Percentiles rank a stretch among this genome's conserved stretches.
Conservation (phyloP, 2,329 filamentous ascomycete genomes). For the Cephalotrichum gorgonifer region DNA sequence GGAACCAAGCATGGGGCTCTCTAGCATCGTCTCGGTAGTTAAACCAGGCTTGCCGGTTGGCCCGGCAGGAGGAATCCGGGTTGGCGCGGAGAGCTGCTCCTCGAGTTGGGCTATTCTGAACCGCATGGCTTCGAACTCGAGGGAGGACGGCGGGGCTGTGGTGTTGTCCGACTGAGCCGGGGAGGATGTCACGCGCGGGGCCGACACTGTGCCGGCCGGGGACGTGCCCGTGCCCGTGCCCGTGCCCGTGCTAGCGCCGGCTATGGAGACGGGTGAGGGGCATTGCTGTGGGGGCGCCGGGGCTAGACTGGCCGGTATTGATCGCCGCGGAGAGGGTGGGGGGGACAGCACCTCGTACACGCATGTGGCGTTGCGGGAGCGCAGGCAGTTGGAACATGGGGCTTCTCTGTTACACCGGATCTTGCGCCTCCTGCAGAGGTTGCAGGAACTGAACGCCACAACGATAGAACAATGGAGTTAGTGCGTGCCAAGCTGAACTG, state of each 20-base stretch:
- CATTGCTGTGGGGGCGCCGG: no score
- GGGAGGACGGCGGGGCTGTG: not conserved
- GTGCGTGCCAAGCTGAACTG: not conserved
- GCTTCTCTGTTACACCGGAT: slow-evolving; percentile 28
- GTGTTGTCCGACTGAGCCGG: not conserved
- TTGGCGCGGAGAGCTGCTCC: slow-evolving; percentile 23
- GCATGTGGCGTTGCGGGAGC: not conserved
- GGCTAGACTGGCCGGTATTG: not conserved
- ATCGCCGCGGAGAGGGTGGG: not conserved
- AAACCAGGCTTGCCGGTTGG: no score
- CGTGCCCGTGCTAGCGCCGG: not conserved
- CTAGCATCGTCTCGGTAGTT: slow-evolving; percentile 23
- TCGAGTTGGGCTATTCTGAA: slow-evolving; percentile 31
- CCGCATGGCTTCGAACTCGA: slow-evolving; percentile 24
- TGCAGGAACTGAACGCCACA: slow-evolving; percentile 21
- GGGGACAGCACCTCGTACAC: slow-evolving; percentile 7
- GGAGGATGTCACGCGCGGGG: no score
- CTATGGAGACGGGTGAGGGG: not conserved
- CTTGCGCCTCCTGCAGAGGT: slow-evolving; percentile 30
- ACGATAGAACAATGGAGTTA: not conserved
- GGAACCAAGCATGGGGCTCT: slow-evolving; percentile 27
- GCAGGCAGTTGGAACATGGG: slow-evolving; percentile 24
- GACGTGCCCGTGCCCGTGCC: not conserved
- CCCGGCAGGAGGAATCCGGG: slow-evolving; percentile 9
- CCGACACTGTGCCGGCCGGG: no score